These are phyloP conservation scores for Penicillium expansum DNA, from an alignment of 2,329 filamentous ascomycete genomes.

Conservation along the genomic window DNA sequence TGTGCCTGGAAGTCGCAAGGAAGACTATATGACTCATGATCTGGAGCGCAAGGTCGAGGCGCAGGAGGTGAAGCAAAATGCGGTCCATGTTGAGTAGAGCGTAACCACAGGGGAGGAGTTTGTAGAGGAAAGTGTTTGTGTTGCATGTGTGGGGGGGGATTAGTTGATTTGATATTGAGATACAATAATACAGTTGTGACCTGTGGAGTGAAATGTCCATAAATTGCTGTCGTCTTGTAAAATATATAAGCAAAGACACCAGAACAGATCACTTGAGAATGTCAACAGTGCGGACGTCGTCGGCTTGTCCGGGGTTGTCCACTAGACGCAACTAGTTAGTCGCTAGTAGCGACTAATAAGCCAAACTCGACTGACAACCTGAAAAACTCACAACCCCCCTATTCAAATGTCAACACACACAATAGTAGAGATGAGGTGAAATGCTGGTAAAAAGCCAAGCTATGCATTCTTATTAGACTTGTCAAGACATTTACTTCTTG, in stretches of 20 bases:
- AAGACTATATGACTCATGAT: slow-evolving; percentile 55
- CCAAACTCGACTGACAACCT: too few species aligned
- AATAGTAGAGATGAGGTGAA: not conserved
- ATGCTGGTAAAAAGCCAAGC: not conserved
- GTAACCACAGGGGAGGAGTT: not conserved
- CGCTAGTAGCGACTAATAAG: too few species aligned
- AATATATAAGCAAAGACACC: not conserved
- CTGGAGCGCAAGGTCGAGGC: slow-evolving; percentile 59
- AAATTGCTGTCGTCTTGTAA: not conserved
- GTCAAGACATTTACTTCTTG: not conserved
- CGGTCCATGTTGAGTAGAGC: slow-evolving; percentile 17
- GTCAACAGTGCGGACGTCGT: too few species aligned
- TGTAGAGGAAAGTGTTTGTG: not conserved
- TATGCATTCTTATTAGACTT: not conserved
- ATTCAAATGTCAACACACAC: too few species aligned
- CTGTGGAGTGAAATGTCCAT: not conserved
- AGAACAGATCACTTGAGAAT: not conserved
- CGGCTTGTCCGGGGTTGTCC: too few species aligned
- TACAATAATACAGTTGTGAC: not conserved
- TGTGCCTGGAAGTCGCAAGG: slow-evolving; percentile 57
- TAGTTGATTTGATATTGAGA: not conserved
- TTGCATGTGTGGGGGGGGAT: not conserved
- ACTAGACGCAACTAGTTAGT: too few species aligned
- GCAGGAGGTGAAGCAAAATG: slow-evolving; percentile 52
- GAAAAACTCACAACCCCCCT: too few species aligned